A percentile compares a stretch with the other conserved stretches of the same genome.
Evolutionary conservation across 169 alveolate species (phyloP).

Genomic region (Eimeria sp.): DNA sequence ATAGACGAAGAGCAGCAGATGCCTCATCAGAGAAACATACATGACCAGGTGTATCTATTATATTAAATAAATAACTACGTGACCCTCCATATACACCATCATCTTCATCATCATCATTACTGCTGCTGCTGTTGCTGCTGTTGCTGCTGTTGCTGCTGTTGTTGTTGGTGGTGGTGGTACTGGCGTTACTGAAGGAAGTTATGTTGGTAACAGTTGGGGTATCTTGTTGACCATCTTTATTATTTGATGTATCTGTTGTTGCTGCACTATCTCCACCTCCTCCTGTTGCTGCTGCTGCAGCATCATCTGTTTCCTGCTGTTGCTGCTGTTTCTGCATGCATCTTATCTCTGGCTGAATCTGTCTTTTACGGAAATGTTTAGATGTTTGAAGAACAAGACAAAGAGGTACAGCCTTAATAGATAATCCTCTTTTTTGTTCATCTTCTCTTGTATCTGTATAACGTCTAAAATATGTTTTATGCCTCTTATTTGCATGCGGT

Average conservation of each 20-base stretch:
- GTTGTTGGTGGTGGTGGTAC: not conserved
- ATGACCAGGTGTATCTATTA: conserved; percentile 92
- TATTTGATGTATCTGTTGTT: not conserved
- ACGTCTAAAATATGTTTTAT: conserved; percentile 77
- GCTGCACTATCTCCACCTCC: not conserved
- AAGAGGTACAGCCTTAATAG: conserved; percentile 99
- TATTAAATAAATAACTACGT: conserved; percentile 83
- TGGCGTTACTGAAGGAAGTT: not conserved
- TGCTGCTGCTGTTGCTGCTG: conserved; percentile 38
- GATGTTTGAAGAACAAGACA: conserved; percentile 95
- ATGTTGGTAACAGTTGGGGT: too few species aligned
- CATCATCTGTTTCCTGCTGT: not conserved
- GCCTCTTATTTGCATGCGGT: conserved; percentile 79
- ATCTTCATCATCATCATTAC: not conserved
- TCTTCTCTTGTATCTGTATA: conserved; percentile 98
- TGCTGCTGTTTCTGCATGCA: not conserved
- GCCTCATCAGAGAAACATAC: conserved; percentile 99
- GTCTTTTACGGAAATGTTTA: conserved; percentile 88
- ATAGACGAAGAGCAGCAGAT: conserved; percentile 96
- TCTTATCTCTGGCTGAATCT: conserved; percentile 76
- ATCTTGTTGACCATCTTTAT: too few species aligned
- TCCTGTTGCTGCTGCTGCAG: conserved; percentile 21
- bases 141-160: conserved; percentile 51
- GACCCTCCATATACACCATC: not conserved
- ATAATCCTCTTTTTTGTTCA: conserved; percentile 98